phyloP scores from a whole-genome alignment of 2,329 filamentous ascomycete species.

The Calcarisporium arbuscula region DNA sequence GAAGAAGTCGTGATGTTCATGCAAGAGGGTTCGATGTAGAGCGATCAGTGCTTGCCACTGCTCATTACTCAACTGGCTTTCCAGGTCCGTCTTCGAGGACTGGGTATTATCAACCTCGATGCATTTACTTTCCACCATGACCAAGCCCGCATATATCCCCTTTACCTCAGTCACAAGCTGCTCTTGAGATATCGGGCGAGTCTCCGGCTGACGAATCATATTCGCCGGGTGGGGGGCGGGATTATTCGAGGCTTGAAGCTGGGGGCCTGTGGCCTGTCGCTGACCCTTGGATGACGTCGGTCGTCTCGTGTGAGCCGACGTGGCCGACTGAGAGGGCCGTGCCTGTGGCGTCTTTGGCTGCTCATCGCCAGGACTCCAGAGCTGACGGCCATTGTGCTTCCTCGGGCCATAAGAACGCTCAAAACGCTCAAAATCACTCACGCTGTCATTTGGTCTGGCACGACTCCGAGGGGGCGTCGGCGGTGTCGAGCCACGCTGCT shows the following conservation, averaged over 20 bases:
- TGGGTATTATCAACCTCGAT: conserved; percentile 72
- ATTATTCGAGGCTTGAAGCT: conserved; percentile 1
- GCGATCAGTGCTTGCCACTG: conserved; percentile 83
- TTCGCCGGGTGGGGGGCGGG: conserved; percentile 3
- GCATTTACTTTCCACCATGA: conserved; percentile 82
- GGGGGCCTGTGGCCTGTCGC: neutral
- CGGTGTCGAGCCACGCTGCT: conserved; percentile 13
- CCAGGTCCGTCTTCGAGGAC: conserved; percentile 35
- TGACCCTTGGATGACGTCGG: conserved; percentile 5
- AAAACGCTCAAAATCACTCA: conserved; percentile 17
- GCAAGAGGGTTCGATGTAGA: conserved; percentile 70
- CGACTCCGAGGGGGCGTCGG: conserved; percentile 14
- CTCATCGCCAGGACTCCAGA: conserved; percentile 22
- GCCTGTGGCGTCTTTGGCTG: conserved; percentile 7
- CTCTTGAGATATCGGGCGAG: conserved; percentile 65
- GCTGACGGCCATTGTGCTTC: conserved; percentile 16
- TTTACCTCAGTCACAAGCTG: conserved; percentile 78
- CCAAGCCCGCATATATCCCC: conserved; percentile 73
- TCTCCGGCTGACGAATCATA: conserved; percentile 45
- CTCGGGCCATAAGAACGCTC: conserved; percentile 13
- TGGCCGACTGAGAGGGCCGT: conserved; percentile 1
- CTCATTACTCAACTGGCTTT: conserved; percentile 48
- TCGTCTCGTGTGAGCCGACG: conserved; percentile 3
- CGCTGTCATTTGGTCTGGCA: conserved; percentile 9
- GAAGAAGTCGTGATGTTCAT: conserved; percentile 84